These are phyloP conservation scores for Talaromyces funiculosus DNA, from an alignment of 2,329 filamentous ascomycete genomes.

Conservation along the genomic window DNA sequence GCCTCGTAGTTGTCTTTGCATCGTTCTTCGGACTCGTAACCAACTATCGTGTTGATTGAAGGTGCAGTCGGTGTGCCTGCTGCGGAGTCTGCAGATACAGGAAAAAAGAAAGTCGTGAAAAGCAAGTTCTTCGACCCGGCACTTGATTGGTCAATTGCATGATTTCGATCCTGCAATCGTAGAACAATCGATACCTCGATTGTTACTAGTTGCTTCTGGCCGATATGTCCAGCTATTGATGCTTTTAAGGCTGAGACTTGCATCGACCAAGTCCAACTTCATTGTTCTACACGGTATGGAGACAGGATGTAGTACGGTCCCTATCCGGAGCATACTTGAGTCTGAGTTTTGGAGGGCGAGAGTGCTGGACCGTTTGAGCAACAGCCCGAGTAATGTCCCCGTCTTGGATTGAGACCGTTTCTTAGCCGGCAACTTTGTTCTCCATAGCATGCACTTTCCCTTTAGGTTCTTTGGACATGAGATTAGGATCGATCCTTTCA, in stretches of 20 bases:
- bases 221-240: background rate
- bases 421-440: background rate
- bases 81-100: background rate
- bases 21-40: background rate
- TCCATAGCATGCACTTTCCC: background rate
- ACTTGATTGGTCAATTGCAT: background rate
- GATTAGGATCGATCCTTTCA: background rate
- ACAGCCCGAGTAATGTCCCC: background rate
- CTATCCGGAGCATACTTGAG: background rate
- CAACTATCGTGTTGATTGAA: background rate
- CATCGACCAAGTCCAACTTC: background rate
- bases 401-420: background rate
- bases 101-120: background rate
- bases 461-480: background rate
- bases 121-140: background rate
- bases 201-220: background rate
- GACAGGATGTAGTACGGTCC: background rate
- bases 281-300: background rate
- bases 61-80: background rate
- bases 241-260: background rate
- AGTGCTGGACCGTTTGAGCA: too few relatives aligned
- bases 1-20: background rate
- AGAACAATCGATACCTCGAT: background rate
- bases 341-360: background rate
- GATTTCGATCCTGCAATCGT: background rate